These are phyloP conservation scores for Oxytropis ochrocephala DNA, from an alignment of 306 rosid species.

Conservation along the genomic window DNA sequence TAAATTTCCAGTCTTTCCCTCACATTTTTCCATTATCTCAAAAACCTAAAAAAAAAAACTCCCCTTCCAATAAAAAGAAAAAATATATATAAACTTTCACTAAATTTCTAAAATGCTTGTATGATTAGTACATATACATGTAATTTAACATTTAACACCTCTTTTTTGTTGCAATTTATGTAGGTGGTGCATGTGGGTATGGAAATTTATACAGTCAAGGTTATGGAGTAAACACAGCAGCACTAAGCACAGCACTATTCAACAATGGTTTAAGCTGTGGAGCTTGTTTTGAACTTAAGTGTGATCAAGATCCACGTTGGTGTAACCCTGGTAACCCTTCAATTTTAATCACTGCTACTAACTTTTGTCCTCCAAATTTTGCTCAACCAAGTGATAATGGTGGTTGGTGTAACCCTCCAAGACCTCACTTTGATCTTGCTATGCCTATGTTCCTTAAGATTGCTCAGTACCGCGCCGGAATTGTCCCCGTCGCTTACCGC, in stretches of 20 bases:
- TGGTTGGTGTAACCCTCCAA: slow-evolving; percentile 98
- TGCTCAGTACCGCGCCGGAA: slow-evolving; percentile 95
- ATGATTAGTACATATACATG: background rate
- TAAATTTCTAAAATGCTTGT: background rate
- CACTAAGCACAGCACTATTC: slow-evolving; percentile 89
- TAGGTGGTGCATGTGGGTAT: slow-evolving; percentile 94
- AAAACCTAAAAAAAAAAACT: background rate
- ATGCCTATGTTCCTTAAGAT: slow-evolving; percentile 98
- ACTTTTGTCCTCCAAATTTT: slow-evolving; percentile 89
- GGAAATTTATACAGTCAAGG: slow-evolving; percentile 97
- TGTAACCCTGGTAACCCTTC: slow-evolving; percentile 89
- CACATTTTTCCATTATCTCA: background rate
- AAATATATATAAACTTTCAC: background rate
- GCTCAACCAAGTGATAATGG: slow-evolving; percentile 86
- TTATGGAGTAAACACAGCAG: slow-evolving; percentile 87
- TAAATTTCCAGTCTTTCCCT: background rate
- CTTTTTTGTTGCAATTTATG: background rate
- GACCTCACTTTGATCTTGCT: slow-evolving; percentile 91
- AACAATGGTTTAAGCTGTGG: slow-evolving; percentile 88
- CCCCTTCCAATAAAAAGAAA: background rate
- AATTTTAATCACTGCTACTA: slow-evolving; percentile 79
- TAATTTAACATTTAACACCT: background rate
- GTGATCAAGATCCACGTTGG: slow-evolving; percentile 70
- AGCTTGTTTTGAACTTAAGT: slow-evolving; percentile 83
- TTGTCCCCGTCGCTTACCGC: slow-evolving; percentile 87